Evolutionary conservation across 2,329 filamentous ascomycete species (phyloP).

Genomic region (Talaromyces islandicus): DNA sequence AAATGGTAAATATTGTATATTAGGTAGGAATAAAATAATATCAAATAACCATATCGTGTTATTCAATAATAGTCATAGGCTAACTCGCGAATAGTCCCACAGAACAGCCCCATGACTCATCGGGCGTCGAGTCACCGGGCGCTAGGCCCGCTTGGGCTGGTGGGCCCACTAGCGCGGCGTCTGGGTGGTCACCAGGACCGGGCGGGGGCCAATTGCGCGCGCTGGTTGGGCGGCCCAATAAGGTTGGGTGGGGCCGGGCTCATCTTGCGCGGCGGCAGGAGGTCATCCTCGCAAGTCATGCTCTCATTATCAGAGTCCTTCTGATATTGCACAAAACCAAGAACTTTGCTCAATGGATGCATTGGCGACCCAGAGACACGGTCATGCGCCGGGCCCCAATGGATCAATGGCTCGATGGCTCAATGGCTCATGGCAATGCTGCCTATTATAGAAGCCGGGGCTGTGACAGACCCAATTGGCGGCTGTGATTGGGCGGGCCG

Average conservation of each 20-base stretch:
- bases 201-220: neutral
- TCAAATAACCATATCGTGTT: too few species aligned
- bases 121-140: neutral
- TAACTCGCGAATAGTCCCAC: too few species aligned
- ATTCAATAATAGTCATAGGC: too few species aligned
- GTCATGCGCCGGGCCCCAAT: neutral
- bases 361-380: neutral
- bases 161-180: neutral
- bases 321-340: too few species aligned
- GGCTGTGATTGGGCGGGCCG: neutral
- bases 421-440: neutral
- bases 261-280: neutral
- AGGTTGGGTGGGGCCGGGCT: neutral
- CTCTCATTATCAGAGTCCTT: neutral
- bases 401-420: neutral
- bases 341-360: too few species aligned
- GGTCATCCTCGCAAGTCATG: neutral
- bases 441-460: neutral
- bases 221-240: neutral
- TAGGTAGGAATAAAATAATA: too few species aligned
- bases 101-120: neutral
- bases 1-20: too few species aligned
- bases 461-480: neutral
- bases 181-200: neutral
- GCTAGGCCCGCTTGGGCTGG: neutral